Evolutionary conservation across 75 land plant species (phyloP).

Genomic region (Pinus taeda): DNA sequence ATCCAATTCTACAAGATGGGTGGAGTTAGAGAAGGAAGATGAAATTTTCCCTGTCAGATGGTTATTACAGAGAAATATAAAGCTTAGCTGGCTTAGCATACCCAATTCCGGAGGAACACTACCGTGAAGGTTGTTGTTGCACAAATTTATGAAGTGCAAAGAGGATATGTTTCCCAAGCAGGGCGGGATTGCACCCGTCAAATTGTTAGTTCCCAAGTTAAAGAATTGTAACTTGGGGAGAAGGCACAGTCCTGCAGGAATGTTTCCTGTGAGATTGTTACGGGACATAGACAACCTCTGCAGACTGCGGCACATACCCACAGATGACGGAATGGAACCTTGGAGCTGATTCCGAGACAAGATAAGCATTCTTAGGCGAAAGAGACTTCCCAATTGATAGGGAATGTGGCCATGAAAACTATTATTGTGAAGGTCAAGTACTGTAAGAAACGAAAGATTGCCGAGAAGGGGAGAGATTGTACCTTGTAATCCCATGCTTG

Average conservation of each 20-base stretch:
- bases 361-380: not conserved
- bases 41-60: too few species aligned
- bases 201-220: too few species aligned
- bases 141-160: too few species aligned
- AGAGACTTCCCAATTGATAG: not conserved
- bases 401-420: slow-evolving; percentile 18
- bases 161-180: too few species aligned
- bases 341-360: slow-evolving; percentile 21
- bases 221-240: too few species aligned
- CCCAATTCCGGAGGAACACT: too few species aligned
- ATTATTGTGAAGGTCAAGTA: slow-evolving; percentile 13
- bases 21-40: too few species aligned
- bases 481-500: slow-evolving; percentile 18
- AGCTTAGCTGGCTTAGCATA: too few species aligned
- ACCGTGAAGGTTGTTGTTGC: too few species aligned
- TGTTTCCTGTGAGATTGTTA: not conserved
- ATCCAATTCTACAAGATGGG: too few species aligned
- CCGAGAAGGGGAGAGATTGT: slow-evolving; percentile 5
- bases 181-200: too few species aligned
- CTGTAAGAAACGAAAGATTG: not conserved
- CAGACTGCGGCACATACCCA: not conserved
- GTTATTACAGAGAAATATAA: too few species aligned
- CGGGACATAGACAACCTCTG: not conserved
- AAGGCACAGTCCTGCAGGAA: not conserved
- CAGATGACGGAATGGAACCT: slow-evolving; percentile 19